These are phyloP conservation scores for Filobasidium wieringae DNA, from an alignment of 768 basidiomycete species.

Conservation along the genomic window DNA sequence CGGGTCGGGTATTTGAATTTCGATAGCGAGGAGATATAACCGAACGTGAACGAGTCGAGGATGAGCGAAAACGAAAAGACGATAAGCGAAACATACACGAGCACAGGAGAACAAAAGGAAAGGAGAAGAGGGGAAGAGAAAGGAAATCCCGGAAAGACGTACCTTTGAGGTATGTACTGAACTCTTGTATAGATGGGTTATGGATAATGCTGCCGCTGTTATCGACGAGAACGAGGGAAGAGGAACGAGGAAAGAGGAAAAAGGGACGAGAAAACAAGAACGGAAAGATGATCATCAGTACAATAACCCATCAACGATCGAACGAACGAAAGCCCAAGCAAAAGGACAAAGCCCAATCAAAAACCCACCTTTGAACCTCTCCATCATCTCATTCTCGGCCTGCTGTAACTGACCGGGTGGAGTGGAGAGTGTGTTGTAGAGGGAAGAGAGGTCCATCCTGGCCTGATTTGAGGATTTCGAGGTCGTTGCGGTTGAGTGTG, in stretches of 20 bases:
- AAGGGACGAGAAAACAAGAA: background rate
- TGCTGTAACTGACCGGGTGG: constrained; percentile 16
- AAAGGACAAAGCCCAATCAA: no score
- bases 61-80: no score
- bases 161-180: constrained; percentile 23
- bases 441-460: constrained; percentile 24
- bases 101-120: background rate
- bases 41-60: no score
- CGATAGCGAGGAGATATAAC: no score
- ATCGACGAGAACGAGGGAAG: background rate
- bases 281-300: background rate
- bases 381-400: constrained; percentile 26
- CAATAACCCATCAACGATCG: no score
- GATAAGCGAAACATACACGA: no score
- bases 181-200: constrained; percentile 22
- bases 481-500: no score
- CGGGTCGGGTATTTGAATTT: no score
- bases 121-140: background rate
- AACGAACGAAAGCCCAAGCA: no score
- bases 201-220: constrained; percentile 22
- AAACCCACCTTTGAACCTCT: constrained; percentile 23
- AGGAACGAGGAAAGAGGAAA: background rate
- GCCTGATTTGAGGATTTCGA: no score
- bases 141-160: background rate
- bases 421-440: constrained; percentile 17